These are phyloP conservation scores for Pichia exigua DNA, from an alignment of 805 yeast species.

Conservation along the genomic window DNA sequence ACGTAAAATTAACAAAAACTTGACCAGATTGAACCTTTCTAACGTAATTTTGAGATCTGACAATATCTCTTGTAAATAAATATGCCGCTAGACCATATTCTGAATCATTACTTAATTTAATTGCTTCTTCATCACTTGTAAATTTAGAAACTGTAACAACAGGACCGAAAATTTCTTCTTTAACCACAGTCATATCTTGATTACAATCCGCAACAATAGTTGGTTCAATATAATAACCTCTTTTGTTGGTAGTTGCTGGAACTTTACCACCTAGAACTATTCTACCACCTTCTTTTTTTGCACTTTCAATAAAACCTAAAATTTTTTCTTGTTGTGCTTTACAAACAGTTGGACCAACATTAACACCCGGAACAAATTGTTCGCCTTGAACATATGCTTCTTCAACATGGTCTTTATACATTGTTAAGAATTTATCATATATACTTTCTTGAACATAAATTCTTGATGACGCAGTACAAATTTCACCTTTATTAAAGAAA, in stretches of 20 bases:
- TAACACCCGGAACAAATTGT: conserved; percentile 70
- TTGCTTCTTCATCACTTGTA: conserved; percentile 72
- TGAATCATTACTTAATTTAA: conserved; percentile 70
- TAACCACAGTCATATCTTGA: conserved; percentile 60
- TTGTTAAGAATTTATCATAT: conserved; percentile 67
- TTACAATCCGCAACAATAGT: conserved; percentile 66
- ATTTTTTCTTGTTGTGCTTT: conserved; percentile 72
- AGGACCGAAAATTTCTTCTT: conserved; percentile 87
- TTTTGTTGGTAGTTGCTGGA: conserved; percentile 32
- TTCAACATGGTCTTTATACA: conserved; percentile 47
- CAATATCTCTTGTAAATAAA: conserved; percentile 69
- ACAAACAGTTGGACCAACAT: conserved; percentile 92
- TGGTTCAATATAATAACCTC: conserved; percentile 64
- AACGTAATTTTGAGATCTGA: conserved; percentile 69
- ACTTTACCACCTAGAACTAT: conserved; percentile 57
- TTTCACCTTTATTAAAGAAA: conserved; percentile 92
- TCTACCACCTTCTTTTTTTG: conserved; percentile 78
- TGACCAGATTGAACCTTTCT: conserved; percentile 78
- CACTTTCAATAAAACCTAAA: conserved; percentile 65
- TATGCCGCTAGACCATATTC: conserved; percentile 89
- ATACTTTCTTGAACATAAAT: conserved; percentile 78
- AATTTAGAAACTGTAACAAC: conserved; percentile 81
- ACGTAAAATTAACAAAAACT: conserved; percentile 85
- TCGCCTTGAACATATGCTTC: conserved; percentile 57
- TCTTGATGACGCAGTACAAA: conserved; percentile 93